Base-by-base conservation (phyloP, 1,284 basidiomycete genomes). In the Phellopilus nigrolimitatus region DNA sequence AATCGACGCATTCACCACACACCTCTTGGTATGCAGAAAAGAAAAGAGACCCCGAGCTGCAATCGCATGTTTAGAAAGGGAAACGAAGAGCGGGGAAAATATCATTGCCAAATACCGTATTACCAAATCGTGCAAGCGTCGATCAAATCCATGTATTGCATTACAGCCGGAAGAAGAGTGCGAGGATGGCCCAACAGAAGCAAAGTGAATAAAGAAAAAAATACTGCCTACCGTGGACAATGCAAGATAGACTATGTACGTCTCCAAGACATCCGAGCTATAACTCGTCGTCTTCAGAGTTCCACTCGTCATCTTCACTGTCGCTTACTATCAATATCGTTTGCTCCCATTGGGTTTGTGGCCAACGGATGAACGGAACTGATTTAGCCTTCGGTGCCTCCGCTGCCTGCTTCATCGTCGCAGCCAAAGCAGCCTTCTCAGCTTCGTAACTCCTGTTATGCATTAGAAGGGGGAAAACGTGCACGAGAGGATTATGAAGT, bases 291-390 rank as follows among this genome's bases (percentile, higher is more conserved):
- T 34, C 28, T 25, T 21, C 31, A 13, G 24, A 25, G n/a, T 22
- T 37, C 38, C 24, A 17, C n/a, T 12, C 36, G 13, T 45, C 49
- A 38, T 51, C 41, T 45, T 51, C 49, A 30, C 34, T 44, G 25
- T 51, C 49, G 36, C 49, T 51, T 2, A 51, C 25, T 19, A 42
- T 6, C 17, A 51, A 21, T 9, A 51, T 24, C 34, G 39, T 21
- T 21, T 51, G 41, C 30, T 51, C 49, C 25, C 9, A 22, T 27
- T 21, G 44, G 15, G 42, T 45, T 27, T 45, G 41, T 24, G 49
- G 49, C 49, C 49, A 51, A 3, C 15, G 33, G 10, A 27, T 30
- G 10, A 37, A 17, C 13, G 37, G 24, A 1, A 6, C 31, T 34
- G 13, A 13, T 6, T n/a, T 37, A n/a, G 36, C 25, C 15, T 28